A percentile compares a stretch with the other conserved stretches of the same genome.
Conservation (phyloP, 768 basidiomycete genomes). For the Melanogaster broomeanus region DNA sequence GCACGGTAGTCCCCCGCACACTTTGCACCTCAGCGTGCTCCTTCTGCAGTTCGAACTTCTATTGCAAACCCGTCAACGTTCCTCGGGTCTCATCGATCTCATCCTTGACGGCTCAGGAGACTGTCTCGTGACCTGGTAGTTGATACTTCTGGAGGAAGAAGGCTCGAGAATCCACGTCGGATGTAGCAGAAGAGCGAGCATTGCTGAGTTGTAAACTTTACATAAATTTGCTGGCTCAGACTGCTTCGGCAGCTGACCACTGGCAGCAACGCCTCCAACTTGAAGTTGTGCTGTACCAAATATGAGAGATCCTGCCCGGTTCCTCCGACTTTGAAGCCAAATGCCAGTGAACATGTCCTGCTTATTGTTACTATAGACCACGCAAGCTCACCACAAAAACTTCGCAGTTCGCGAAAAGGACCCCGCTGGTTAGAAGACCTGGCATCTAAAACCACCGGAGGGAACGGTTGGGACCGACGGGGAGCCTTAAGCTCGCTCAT, state of each 20-base stretch:
- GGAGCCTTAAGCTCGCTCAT: no score
- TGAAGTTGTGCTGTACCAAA: no score
- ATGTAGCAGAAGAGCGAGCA: constrained; percentile 67
- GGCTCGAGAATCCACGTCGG: constrained; percentile 39
- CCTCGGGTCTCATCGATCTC: constrained; percentile 57
- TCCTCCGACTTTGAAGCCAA: no score
- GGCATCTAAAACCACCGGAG: neutral
- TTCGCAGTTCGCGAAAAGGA: neutral
- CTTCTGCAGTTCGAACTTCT: constrained; percentile 52
- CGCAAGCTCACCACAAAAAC: neutral
- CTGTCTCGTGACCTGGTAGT: neutral
- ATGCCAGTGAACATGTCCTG: no score
- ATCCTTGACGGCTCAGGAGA: constrained; percentile 20
- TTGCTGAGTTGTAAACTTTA: constrained; percentile 47
- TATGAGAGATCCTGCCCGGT: no score
- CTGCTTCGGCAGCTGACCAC: no score
- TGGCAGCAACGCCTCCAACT: no score
- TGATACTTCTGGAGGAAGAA: no score
- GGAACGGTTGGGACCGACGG: neutral
- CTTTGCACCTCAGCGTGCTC: constrained; percentile 54
- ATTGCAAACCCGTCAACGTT: constrained; percentile 47
- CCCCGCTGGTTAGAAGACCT: neutral
- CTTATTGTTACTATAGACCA: no score
- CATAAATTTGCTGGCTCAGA: constrained; percentile 6
- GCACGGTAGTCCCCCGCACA: constrained; percentile 40